Evolutionary conservation across 441 rosid species (phyloP), one percentile per base, ranked within the genome.

Genomic region (Cnidoscolus chayamansa): DNA sequence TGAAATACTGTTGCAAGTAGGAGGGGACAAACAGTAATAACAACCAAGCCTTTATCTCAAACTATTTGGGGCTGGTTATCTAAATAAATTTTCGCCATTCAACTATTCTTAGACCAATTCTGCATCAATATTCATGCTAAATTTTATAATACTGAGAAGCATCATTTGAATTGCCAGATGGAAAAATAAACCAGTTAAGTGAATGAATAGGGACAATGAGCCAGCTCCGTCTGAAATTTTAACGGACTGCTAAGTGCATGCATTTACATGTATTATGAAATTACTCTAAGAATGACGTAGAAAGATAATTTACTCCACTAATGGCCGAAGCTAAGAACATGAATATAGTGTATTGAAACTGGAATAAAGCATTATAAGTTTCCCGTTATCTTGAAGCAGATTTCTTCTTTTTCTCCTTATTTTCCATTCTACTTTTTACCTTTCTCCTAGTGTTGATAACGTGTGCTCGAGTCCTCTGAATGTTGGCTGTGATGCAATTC

Each of bases 401-500:
- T 60, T 71, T 71, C 49, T 71, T 60, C 37, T 70, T 16, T 10
- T 3, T 48, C 9, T 69, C 57, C 65, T 59, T 70, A 25, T 43
- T 49, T 49, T 30, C 56, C 32, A 8, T 49, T 71, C 62, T 71
- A 51, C 51, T 71, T 0, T 62, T 50, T 0, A 58, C n/a, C 40
- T 30, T 58, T 58, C 40, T 15, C 63, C 31, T 58, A 4, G 4
- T 30, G 6, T 58, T 58, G 37, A 13, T 58, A 25, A 11, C 37
- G 12, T 15, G 35, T 30, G 37, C 63, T 11, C 11, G 63, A 10
- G 72, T 63, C 85, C 63, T 83, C 17, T 72, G 70, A 49, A 73
- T 58, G 81, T 63, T 74, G 25, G 69, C 75, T 45, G 76, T 64
- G 71, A 66, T 76, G 57, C 63, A 74, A 69, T 68, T 77, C 66